Conservation (phyloP, 129 eudicot species). For the Pulicaria dysenterica region DNA sequence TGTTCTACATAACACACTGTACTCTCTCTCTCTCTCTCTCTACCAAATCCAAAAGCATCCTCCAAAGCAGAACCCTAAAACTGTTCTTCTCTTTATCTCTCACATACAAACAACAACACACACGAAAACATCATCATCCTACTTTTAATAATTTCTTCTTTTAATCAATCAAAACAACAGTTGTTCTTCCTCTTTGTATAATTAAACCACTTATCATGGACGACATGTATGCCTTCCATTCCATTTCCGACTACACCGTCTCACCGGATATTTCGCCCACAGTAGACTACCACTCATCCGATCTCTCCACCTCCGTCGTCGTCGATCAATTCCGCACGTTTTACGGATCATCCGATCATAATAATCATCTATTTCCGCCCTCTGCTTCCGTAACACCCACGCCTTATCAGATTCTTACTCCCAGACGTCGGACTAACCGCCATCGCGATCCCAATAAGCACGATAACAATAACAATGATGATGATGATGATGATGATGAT, state of each 20-base stretch:
- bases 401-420: slow-evolving; percentile 29
- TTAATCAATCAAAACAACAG: background rate
- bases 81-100: slow-evolving; percentile 28
- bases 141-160: slow-evolving; percentile 27
- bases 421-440: slow-evolving; percentile 33
- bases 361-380: slow-evolving; percentile 50
- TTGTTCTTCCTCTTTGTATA: background rate
- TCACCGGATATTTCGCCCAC: slow-evolving; percentile 61
- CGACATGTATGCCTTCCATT: slow-evolving; percentile 65
- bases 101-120: slow-evolving; percentile 1
- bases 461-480: slow-evolving; percentile 24
- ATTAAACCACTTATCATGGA: slow-evolving; percentile 50
- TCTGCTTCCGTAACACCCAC: slow-evolving; percentile 48
- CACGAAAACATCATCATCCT: slow-evolving; percentile 25
- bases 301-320: slow-evolving; percentile 35
- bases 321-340: slow-evolving; percentile 39
- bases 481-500: slow-evolving; percentile 19
- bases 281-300: slow-evolving; percentile 37
- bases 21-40: slow-evolving; percentile 23
- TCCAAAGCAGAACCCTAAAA: slow-evolving; percentile 41
- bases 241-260: slow-evolving; percentile 52
- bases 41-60: slow-evolving; percentile 32
- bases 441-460: slow-evolving; percentile 25
- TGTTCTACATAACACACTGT: background rate
- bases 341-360: slow-evolving; percentile 54